phyloP scores from a whole-genome alignment of 2,329 filamentous ascomycete species.

The Stachybotrys chartarum region DNA sequence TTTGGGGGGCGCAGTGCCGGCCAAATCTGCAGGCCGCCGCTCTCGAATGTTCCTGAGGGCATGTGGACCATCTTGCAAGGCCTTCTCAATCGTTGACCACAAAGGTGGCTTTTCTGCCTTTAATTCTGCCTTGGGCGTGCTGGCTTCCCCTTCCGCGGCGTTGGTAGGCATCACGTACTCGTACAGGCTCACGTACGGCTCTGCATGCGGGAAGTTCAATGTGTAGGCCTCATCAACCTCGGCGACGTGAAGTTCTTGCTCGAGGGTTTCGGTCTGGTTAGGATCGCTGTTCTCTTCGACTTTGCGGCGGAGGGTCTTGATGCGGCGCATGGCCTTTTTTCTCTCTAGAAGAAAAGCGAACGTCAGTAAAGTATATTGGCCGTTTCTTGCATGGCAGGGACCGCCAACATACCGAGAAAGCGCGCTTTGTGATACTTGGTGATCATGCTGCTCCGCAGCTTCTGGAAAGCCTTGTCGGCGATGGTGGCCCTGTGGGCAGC shows the following conservation, averaged over 20 bases:
- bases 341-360: slow-evolving; percentile 43
- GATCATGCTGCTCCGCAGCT: slow-evolving; percentile 63
- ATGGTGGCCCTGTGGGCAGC: slow-evolving; percentile 60
- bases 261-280: slow-evolving; percentile 43
- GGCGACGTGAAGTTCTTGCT: slow-evolving; percentile 55
- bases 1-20: slow-evolving; percentile 5
- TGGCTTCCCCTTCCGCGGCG: slow-evolving; percentile 27
- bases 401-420: slow-evolving; percentile 58
- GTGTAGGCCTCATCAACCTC: slow-evolving; percentile 73
- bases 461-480: slow-evolving; percentile 49
- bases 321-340: slow-evolving; percentile 61
- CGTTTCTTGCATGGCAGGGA: slow-evolving; percentile 4
- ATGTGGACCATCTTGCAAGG: slow-evolving; percentile 48
- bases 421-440: slow-evolving; percentile 75
- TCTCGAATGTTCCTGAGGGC: slow-evolving; percentile 50
- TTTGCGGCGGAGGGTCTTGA: slow-evolving; percentile 57
- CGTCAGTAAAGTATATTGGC: slow-evolving; percentile 1
- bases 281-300: slow-evolving; percentile 43
- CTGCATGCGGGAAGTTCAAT: slow-evolving; percentile 62
- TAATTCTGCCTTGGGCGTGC: slow-evolving; percentile 34
- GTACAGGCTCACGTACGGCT: slow-evolving; percentile 62
- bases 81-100: slow-evolving; percentile 60
- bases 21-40: slow-evolving; percentile 25
- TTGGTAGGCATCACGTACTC: slow-evolving; percentile 25
- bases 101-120: slow-evolving; percentile 48